Evolutionary conservation across 1,284 basidiomycete species (phyloP).

Genomic region (Meripilus lineatus): DNA sequence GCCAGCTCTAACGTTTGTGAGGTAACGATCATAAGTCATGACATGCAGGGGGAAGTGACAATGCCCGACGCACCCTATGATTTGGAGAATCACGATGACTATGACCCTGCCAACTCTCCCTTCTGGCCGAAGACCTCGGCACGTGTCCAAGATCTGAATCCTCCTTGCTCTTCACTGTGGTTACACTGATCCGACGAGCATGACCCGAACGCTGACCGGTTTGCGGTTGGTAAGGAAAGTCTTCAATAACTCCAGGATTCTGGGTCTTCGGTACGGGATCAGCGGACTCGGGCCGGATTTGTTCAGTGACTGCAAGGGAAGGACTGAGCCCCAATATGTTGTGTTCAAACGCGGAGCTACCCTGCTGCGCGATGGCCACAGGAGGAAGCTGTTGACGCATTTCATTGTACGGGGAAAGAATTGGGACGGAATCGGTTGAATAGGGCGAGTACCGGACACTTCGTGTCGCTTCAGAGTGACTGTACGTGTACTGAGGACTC

Average conservation of each 20-base stretch:
- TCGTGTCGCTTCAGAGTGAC: slow-evolving; percentile 9
- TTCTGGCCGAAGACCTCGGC: slow-evolving; percentile 4
- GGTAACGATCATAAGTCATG: slow-evolving; percentile 12
- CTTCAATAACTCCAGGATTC: slow-evolving; percentile 6
- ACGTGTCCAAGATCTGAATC: slow-evolving; percentile 20
- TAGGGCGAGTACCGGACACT: slow-evolving; percentile 14
- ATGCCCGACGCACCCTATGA: slow-evolving; percentile 9
- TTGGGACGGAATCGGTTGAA: slow-evolving; percentile 11
- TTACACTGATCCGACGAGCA: slow-evolving; percentile 25
- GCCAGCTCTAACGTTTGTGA: slow-evolving; percentile 14
- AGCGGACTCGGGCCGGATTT: background rate
- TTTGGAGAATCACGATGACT: slow-evolving; percentile 13
- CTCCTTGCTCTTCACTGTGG: slow-evolving; percentile 24
- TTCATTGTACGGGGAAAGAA: slow-evolving; percentile 15
- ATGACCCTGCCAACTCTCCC: slow-evolving; percentile 16
- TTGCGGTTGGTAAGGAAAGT: slow-evolving; percentile 24
- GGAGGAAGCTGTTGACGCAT: slow-evolving; percentile 7
- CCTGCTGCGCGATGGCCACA: background rate
- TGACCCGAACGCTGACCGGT: slow-evolving; percentile 21
- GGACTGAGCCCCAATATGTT: slow-evolving; percentile 3
- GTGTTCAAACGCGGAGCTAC: slow-evolving; percentile 2
- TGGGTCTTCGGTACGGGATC: background rate
- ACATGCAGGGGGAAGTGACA: slow-evolving; percentile 6
- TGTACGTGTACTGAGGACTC: slow-evolving; percentile 14
- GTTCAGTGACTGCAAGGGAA: background rate